Conservation (phyloP, 2,329 filamentous ascomycete genomes). For the Mollisia scopiformis region DNA sequence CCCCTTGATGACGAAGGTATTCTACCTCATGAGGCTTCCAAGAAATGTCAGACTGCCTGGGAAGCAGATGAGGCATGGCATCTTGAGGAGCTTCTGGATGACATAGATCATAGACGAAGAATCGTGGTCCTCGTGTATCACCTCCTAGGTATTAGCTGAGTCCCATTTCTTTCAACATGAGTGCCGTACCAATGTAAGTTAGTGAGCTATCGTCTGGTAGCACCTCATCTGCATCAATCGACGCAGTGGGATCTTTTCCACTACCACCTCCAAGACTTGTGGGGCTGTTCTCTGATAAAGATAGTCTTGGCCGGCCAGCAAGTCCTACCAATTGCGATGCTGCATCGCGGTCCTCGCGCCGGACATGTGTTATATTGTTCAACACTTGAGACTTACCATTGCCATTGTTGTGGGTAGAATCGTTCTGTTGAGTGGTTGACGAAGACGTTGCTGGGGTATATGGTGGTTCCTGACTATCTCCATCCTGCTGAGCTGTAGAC, state of each 20-base stretch:
- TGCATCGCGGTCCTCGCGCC: not conserved
- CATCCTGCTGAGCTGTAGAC: not conserved
- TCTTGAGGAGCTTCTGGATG: constrained; percentile 19
- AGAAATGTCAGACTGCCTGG: constrained; percentile 8
- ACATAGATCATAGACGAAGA: constrained; percentile 22
- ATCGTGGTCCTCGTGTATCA: constrained; percentile 17
- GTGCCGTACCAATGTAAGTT: constrained; percentile 11
- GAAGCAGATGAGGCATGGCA: constrained; percentile 10
- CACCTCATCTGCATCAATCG: constrained; percentile 7
- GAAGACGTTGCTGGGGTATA: not conserved
- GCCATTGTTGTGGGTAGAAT: not conserved
- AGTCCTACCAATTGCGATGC: not conserved
- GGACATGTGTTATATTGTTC: not conserved
- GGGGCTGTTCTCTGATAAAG: not conserved
- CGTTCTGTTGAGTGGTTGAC: not conserved
- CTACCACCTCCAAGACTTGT: not conserved
- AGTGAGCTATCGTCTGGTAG: constrained; percentile 16
- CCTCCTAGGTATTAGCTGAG: not conserved
- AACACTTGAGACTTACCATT: too few relatives aligned
- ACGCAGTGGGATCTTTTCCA: not conserved
- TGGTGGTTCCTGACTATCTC: not conserved
- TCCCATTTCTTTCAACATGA: too few relatives aligned
- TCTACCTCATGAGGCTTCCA: constrained; percentile 20
- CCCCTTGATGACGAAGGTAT: constrained; percentile 32
- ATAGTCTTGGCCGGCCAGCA: not conserved